Base-by-base conservation (phyloP, 2,329 filamentous ascomycete species). In the Pseudogymnoascus verrucosus region DNA sequence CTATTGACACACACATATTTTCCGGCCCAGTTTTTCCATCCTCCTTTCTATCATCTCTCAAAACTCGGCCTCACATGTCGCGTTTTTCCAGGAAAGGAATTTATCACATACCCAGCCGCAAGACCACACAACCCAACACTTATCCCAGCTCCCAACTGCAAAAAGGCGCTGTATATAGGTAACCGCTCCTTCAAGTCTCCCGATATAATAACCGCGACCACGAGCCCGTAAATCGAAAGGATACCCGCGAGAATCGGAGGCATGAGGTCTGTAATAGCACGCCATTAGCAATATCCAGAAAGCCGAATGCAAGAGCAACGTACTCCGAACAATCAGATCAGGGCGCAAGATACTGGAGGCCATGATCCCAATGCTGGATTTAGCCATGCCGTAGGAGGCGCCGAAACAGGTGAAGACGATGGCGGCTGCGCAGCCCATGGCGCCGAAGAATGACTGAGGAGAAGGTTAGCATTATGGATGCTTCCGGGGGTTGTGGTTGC, bases 211-310 rank as follows among this genome's bases (percentile, higher is more conserved):
- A 93, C 89, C 21, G 89, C 91, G 67, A 93, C 89, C 79, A 93
- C 90, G 70, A 93, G 85, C 73, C 90, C 90, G 81, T 93, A 98
- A 79, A 98, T 98, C 88, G 91, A 93, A 79, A 99, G 96, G 80
- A 98, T 97, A 96, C 93, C 95, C 82, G 95, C 93, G 91, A 99
- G 97, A 86, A 99, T 96, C 80, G 97, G 93, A 77, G 93, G 93
- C 71, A 98, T 93, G 78, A 98, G 96, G 84, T 97, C 93, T 97
- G 71, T 4, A 31, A 19, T 34, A 26, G 8, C 63, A 60, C 64
- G 60, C 26, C n/a, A 42, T 57, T 42, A 61, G 59, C 59, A 11
- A 26, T 40, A 16, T 42, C 7, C 16, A 11, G 12, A 19, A 19
- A 10, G 5, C 1, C 1, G 19, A 19, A 57, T 31, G 11, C 14